Conservation (phyloP, 116 monocot genomes). For the Iris pallida region DNA sequence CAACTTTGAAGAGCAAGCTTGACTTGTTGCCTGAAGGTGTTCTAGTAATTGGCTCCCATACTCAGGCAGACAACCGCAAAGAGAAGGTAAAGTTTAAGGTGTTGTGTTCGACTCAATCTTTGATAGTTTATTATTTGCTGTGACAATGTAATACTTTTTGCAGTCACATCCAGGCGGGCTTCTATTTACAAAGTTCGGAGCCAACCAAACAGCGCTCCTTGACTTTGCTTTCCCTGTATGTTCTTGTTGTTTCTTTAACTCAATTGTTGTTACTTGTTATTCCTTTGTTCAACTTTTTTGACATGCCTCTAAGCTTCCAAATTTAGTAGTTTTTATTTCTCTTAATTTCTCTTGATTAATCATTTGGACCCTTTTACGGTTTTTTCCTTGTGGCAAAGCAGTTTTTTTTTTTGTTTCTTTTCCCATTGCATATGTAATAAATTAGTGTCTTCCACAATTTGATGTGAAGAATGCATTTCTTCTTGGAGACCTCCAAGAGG, state of each 20-base stretch:
- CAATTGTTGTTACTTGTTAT: not conserved
- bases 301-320: not conserved
- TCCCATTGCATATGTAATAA: too few relatives aligned
- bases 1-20: constrained; percentile 52
- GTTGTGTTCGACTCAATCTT: not conserved
- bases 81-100: constrained; percentile 64
- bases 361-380: not conserved
- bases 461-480: too few relatives aligned
- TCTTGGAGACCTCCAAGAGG: too few relatives aligned
- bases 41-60: constrained; percentile 82
- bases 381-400: not conserved
- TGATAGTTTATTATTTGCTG: not conserved
- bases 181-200: constrained; percentile 97
- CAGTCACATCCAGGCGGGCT: constrained; percentile 99
- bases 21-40: constrained; percentile 63
- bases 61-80: constrained; percentile 75
- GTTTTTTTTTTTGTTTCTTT: not conserved
- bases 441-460: too few relatives aligned
- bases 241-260: not conserved
- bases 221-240: constrained; percentile 96
- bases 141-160: constrained; percentile 13
- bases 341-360: not conserved
- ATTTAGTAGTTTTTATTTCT: not conserved
- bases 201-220: constrained; percentile 87
- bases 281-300: not conserved